Evolutionary conservation across 306 rosid genomes (phyloP).

Genomic region (Lupinus albus): DNA sequence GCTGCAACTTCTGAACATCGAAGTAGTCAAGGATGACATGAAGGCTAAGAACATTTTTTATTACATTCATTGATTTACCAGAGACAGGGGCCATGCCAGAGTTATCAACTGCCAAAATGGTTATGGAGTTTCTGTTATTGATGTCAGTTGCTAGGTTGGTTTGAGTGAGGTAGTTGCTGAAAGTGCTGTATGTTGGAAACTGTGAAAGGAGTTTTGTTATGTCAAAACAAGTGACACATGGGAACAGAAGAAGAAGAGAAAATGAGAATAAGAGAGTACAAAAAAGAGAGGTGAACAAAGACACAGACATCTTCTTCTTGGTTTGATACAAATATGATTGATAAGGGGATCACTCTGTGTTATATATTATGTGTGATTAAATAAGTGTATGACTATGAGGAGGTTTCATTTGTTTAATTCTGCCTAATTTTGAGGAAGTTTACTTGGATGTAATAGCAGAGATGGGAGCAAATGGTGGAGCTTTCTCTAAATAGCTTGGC

Average conservation of each 20-base stretch:
- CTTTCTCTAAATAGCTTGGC: constrained; percentile 12
- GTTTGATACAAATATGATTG: too few relatives aligned
- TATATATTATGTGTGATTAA: background rate
- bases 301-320: background rate
- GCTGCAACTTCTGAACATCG: constrained; percentile 30
- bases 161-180: constrained; percentile 49
- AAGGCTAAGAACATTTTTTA: constrained; percentile 43
- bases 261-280: background rate
- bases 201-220: constrained; percentile 34
- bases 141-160: constrained; percentile 39
- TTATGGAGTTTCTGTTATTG: constrained; percentile 28
- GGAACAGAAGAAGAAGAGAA: background rate
- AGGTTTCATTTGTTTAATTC: background rate
- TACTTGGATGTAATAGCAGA: constrained; percentile 26
- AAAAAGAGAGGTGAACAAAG: background rate
- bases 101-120: constrained; percentile 50
- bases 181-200: constrained; percentile 39
- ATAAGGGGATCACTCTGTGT: background rate
- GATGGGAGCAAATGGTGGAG: constrained; percentile 2
- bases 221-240: constrained; percentile 35
- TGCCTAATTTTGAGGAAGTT: constrained; percentile 26
- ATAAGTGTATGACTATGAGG: background rate
- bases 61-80: constrained; percentile 44
- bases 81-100: constrained; percentile 36
- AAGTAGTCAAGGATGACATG: constrained; percentile 47